Evolutionary conservation across 805 yeast genomes (phyloP).

Genomic region (Candida chauliodis): DNA sequence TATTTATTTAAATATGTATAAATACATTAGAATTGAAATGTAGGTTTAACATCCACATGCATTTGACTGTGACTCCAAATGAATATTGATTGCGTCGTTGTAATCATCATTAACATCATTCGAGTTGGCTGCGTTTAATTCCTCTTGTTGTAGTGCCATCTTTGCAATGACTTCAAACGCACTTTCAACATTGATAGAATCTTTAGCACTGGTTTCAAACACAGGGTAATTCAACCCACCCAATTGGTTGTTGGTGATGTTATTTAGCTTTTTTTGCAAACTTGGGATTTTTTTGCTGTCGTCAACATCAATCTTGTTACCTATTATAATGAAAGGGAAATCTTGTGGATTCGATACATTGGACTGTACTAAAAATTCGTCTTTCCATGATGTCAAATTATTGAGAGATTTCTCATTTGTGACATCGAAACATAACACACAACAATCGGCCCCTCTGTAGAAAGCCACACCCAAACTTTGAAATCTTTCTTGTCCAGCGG

Average conservation of each 20-base stretch:
- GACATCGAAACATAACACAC: constrained; percentile 93
- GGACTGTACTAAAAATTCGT: constrained; percentile 91
- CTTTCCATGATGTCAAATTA: constrained; percentile 86
- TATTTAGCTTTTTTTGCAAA: constrained; percentile 48
- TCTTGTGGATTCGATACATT: constrained; percentile 90
- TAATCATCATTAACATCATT: constrained; percentile 68
- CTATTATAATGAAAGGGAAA: constrained; percentile 93
- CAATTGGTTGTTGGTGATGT: constrained; percentile 43
- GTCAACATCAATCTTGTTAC: constrained; percentile 93
- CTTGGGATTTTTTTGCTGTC: constrained; percentile 77
- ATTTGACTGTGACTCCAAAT: constrained; percentile 75
- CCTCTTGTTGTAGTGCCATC: constrained; percentile 94
- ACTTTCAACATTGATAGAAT: constrained; percentile 88
- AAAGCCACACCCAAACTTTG: constrained; percentile 96
- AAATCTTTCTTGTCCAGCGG: constrained; percentile 98
- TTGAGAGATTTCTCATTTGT: constrained; percentile 93
- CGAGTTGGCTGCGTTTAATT: constrained; percentile 76
- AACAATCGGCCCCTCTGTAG: constrained; percentile 97
- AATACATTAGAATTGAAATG: constrained; percentile 2
- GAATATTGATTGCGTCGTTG: constrained; percentile 93
- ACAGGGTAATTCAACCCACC: constrained; percentile 74
- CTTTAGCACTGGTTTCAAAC: constrained; percentile 97
- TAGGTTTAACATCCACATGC: constrained; percentile 67
- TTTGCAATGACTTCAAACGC: constrained; percentile 96
- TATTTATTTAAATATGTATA: too few species aligned